phyloP scores from a whole-genome alignment of 768 basidiomycete genomes.

The Boletus vermiculosoides region DNA sequence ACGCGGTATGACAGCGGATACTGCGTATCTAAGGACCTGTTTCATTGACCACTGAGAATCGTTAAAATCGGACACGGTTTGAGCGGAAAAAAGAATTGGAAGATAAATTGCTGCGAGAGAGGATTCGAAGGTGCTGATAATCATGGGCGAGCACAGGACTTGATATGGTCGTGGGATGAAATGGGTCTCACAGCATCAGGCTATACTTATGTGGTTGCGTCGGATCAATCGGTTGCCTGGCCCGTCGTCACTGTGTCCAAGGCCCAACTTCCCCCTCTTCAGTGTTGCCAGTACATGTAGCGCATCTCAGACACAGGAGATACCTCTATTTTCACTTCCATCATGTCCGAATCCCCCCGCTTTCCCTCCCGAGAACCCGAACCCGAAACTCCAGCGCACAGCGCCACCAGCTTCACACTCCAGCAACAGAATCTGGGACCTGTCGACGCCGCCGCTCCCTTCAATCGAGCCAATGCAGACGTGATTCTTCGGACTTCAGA shows the following conservation, averaged over 20 bases:
- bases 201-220: not conserved
- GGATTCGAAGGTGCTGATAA: too few species aligned
- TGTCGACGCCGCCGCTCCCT: constrained; percentile 39
- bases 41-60: not conserved
- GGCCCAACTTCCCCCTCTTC: constrained; percentile 3
- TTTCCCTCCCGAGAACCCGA: constrained; percentile 8
- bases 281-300: constrained; percentile 14
- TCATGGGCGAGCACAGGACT: not conserved
- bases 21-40: not conserved
- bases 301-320: not conserved
- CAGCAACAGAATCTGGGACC: constrained; percentile 10
- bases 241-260: constrained; percentile 4
- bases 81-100: not conserved
- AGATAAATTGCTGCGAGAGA: not conserved
- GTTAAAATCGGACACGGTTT: not conserved
- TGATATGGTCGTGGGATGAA: not conserved
- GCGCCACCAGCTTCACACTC: not conserved
- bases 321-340: not conserved
- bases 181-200: not conserved
- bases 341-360: constrained; percentile 18
- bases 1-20: not conserved
- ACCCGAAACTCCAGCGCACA: not conserved
- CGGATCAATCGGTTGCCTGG: constrained; percentile 11
- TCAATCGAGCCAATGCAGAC: constrained; percentile 49
- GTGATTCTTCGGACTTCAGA: constrained; percentile 57